Evolutionary conservation across 176 grass and related monocot species (phyloP), one percentile per base, ranked within the genome.

Genomic region (Lolium multiflorum): DNA sequence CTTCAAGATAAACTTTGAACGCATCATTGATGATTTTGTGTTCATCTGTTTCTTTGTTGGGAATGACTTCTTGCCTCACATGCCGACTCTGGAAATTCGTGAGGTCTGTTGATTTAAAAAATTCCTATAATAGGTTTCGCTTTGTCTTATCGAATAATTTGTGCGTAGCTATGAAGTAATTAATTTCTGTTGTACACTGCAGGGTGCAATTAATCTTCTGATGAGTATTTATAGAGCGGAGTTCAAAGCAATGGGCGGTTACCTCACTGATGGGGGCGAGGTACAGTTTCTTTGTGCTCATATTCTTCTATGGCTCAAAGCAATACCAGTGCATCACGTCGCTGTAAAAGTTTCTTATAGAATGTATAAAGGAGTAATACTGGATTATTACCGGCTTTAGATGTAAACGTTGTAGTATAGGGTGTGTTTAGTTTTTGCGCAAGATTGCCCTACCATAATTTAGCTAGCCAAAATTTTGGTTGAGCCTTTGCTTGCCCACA

Each of bases 21-120:
- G 97, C 17, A 85, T 96, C 57, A 46, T 99, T 58, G 94, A 96
- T 91, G 97, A 99, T 96, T 99, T 98, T 88, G 94, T 99, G 22
- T 99, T 99, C 85, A 78, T 99, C 56, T 98, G 97, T 71, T 98
- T 98, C 84, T 98, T 99, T 91, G 97, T 99, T 91, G 97, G 94
- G 35, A 99, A 99, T 85, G 97, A 99, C 80, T 99, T 99, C 78
- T 90, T 94, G 7, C 97, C 97, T 66, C 97, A 99, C 87, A 99
- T 99, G 94, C 94, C 97, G 0, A 99, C 92, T 74, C 89, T 98
- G 83, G 97, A 98, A 71, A 98, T 98, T 89, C 97, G 97, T 0
- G 97, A 99, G 97, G 97, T 99, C 87, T 84, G 82, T 91, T 80
- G n/a, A 74, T 85, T 65, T 74, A 54, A 41, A 50, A 1, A 22